Conservation (phyloP, 2,329 filamentous ascomycete species). For the Aspergillus transmontanensis region DNA sequence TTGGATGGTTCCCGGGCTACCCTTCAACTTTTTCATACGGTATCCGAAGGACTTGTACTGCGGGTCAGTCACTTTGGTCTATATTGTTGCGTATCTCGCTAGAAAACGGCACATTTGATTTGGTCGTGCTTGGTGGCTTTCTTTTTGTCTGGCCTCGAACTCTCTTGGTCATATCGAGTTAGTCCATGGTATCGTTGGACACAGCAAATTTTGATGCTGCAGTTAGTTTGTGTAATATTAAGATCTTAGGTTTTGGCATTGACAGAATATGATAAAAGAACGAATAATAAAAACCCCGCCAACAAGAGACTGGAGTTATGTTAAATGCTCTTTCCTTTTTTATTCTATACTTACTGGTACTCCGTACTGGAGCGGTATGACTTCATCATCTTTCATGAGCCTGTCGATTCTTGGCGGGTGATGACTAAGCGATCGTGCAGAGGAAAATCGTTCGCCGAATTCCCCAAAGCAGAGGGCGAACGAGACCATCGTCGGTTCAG, state of each 20-base stretch:
- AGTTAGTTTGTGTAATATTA: neutral
- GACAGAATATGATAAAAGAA: neutral
- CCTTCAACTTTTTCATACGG: neutral
- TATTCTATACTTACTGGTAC: too few species aligned
- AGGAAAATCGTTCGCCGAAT: slow-evolving; percentile 30
- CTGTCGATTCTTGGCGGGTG: slow-evolving; percentile 13
- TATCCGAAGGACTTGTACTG: slow-evolving; percentile 13
- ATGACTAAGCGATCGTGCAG: slow-evolving; percentile 24
- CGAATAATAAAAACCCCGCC: neutral
- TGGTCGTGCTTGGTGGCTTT: neutral
- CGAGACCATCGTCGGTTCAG: neutral
- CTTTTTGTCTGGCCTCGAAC: neutral
- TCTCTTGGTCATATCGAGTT: neutral
- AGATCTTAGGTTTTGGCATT: neutral
- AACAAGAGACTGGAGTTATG: neutral
- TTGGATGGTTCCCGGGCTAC: neutral
- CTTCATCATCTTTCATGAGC: neutral
- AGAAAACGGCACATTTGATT: neutral
- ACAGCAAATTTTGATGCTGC: neutral
- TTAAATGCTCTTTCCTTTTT: too few species aligned
- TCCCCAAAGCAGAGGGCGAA: slow-evolving; percentile 4
- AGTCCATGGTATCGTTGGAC: neutral
- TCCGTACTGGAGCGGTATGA: neutral
- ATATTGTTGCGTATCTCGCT: neutral
- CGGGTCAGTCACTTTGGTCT: slow-evolving; percentile 15